A percentile compares a stretch with the other conserved stretches of the same genome.
Conservation (phyloP, 140 eudicot genomes). For the Bidens hawaiensis region DNA sequence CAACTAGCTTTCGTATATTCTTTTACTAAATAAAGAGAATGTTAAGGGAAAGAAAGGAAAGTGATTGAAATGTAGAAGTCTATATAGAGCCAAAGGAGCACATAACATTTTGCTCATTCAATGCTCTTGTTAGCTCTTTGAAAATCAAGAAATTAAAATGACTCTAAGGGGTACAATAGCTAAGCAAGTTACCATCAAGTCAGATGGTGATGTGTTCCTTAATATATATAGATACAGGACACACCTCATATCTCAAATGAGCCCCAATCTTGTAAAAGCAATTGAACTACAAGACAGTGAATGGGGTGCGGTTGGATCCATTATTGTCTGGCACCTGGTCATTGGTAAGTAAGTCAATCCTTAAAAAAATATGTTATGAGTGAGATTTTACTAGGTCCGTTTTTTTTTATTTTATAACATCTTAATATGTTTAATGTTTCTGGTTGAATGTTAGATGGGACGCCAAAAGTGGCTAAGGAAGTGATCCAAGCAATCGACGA, state of each 20-base stretch:
- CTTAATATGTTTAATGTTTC: not conserved
- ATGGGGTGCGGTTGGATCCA: slow-evolving; percentile 50
- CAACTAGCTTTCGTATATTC: too few relatives aligned
- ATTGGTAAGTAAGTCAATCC: too few relatives aligned
- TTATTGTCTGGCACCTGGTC: slow-evolving; percentile 5
- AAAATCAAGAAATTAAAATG: not conserved
- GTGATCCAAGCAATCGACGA: slow-evolving; percentile 25
- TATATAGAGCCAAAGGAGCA: too few relatives aligned
- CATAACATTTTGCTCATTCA: too few relatives aligned
- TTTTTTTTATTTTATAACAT: too few relatives aligned
- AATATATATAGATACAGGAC: slow-evolving; percentile 23
- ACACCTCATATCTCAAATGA: slow-evolving; percentile 20
- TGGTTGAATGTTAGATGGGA: slow-evolving; percentile 27
- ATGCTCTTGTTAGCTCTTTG: too few relatives aligned
- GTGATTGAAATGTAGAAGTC: too few relatives aligned
- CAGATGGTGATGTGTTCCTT: slow-evolving; percentile 32
- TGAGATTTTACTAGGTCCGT: too few relatives aligned
- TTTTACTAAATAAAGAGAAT: too few relatives aligned
- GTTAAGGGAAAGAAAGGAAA: too few relatives aligned
- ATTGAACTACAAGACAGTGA: slow-evolving; percentile 49
- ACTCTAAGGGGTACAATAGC: slow-evolving; percentile 9
- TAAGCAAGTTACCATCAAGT: slow-evolving; percentile 26
- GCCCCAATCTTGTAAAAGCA: slow-evolving; percentile 29
- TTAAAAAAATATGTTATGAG: too few relatives aligned
- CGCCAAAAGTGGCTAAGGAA: slow-evolving; percentile 17